Base-by-base conservation (phyloP, 139 green algal genomes). In the Coelastrella sp. region DNA sequence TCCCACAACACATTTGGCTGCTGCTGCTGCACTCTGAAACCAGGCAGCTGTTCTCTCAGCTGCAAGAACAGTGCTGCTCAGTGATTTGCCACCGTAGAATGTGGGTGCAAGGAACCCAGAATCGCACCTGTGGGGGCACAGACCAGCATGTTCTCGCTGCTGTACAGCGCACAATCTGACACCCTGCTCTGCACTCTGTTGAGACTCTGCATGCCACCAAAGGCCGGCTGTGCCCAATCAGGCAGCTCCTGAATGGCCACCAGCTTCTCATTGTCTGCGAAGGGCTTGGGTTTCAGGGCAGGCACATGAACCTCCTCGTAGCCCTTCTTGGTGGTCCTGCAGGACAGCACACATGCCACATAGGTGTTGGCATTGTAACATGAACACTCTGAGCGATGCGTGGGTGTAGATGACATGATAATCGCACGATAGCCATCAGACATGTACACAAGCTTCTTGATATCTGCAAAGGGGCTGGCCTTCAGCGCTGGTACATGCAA, bases 301-400 rank as follows among this genome's bases (percentile, higher is more conserved):
- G 98, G 98, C 85, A 99, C 96, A 90, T 99, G 96, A 58, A 99
- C 97, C 95, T 99, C 98, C 91, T 99, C 98, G 73, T 99, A 99
- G 0, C 97, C 98, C 93, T 99, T 98, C 92, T 94, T 93, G 76
- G 82, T 89, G 16, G 91, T 91, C 86, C 90, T 91, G 85, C 47
- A 89, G 23, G 0, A 8, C 57, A 56, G 58, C 3, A 0, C 5
- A 65, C 77, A 84, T 22, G 54, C 32, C 1, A 1, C 0, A 47
- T 47, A 2, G 32, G 0, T 47, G 32, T 47, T 47, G 32, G 32
- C 32, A 47, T 47, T 47, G 0, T 0, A 47, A 47, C 32, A 47
- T 47, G 32, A 0, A 47, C 32, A 47, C 32, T 47, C 32, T 47
- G 32, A 47, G 32, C 32, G 1, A 47, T 47, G 32, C n/a, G n/a